phyloP scores from a whole-genome alignment of 2,329 filamentous ascomycete species.

The Fusarium brevicatenulatum region DNA sequence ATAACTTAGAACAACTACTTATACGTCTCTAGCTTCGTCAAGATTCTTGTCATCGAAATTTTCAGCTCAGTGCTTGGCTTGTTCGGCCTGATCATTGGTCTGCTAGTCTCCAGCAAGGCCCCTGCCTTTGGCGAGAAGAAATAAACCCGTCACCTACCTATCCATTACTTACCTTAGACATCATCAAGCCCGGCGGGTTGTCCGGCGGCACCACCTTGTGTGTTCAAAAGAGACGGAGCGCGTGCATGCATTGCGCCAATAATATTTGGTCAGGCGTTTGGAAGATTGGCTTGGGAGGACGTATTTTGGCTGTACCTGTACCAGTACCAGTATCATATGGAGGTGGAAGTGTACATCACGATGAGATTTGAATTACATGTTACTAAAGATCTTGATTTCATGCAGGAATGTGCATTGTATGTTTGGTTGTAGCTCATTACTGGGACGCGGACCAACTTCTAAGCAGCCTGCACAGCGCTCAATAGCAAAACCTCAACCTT shows the following conservation, averaged over 20 bases:
- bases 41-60: slow-evolving; percentile 98
- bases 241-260: slow-evolving; percentile 51
- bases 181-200: slow-evolving; percentile 23
- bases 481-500: slow-evolving; percentile 84
- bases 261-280: slow-evolving; percentile 54
- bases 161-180: slow-evolving; percentile 14
- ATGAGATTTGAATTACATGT: slow-evolving; percentile 43
- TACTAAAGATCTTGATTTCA: slow-evolving; percentile 36
- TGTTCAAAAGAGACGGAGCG: slow-evolving; percentile 40
- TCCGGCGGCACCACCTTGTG: slow-evolving; percentile 29
- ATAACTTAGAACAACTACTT: slow-evolving; percentile 25
- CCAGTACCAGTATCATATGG: slow-evolving; percentile 49
- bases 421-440: slow-evolving; percentile 31
- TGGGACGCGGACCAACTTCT: background rate
- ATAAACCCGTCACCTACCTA: slow-evolving; percentile 21
- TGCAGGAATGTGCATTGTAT: slow-evolving; percentile 30
- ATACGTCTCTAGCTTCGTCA: slow-evolving; percentile 79
- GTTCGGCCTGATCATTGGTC: slow-evolving; percentile 94
- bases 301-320: slow-evolving; percentile 51
- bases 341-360: slow-evolving; percentile 49
- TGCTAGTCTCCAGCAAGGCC: slow-evolving; percentile 88
- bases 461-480: slow-evolving; percentile 56
- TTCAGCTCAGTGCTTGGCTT: slow-evolving; percentile 97
- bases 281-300: slow-evolving; percentile 50
- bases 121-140: slow-evolving; percentile 69